These are phyloP conservation scores for Bullera alba DNA, from an alignment of 768 basidiomycete genomes.

Conservation along the genomic window DNA sequence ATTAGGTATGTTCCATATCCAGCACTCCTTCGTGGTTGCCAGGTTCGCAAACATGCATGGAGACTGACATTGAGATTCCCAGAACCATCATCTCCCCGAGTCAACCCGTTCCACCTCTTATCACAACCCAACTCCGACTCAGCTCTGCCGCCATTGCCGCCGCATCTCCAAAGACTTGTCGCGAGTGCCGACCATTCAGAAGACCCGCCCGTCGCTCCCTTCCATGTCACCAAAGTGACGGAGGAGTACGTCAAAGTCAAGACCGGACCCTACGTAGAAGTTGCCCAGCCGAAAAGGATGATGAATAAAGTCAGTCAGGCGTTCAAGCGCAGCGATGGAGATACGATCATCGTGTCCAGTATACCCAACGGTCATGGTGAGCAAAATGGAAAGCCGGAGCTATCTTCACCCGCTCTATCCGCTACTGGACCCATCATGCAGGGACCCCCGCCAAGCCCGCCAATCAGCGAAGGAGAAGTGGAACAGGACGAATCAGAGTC, in stretches of 20 bases:
- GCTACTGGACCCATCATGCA: too few species aligned
- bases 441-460: constrained; percentile 41
- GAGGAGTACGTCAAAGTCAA: constrained; percentile 28
- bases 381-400: neutral
- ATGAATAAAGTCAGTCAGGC: constrained; percentile 26
- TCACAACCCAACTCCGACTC: constrained; percentile 25
- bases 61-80: neutral
- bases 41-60: neutral
- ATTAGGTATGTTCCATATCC: constrained; percentile 7
- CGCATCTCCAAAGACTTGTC: constrained; percentile 21
- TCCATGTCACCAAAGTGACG: constrained; percentile 41
- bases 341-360: neutral
- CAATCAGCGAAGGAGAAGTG: constrained; percentile 32
- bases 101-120: constrained; percentile 43
- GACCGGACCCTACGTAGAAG: neutral
- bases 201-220: constrained; percentile 13
- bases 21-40: neutral
- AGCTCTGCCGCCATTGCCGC: constrained; percentile 22
- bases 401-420: constrained; percentile 1
- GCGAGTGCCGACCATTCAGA: neutral
- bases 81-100: constrained; percentile 21
- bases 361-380: constrained; percentile 1
- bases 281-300: constrained; percentile 4
- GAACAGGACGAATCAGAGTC: constrained; percentile 2
- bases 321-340: constrained; percentile 16